These are phyloP conservation scores for Trichophyton simii DNA, from an alignment of 2,329 filamentous ascomycete species.

Conservation along the genomic window DNA sequence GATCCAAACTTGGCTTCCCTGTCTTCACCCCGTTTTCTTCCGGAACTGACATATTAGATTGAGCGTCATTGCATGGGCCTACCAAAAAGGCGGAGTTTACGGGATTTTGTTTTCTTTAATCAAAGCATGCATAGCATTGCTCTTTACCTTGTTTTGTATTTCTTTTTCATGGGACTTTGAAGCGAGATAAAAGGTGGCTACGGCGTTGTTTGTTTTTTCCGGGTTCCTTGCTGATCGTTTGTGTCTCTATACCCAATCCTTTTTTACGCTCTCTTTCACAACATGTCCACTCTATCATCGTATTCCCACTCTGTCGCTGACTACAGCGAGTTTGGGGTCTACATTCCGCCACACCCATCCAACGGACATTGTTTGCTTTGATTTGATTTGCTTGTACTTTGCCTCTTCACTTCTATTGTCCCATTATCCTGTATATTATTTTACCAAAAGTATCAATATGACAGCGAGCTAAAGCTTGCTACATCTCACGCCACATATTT, in stretches of 20 bases:
- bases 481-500: background rate
- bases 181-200: slow-evolving; percentile 2
- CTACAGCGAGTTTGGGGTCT: background rate
- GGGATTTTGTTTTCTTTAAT: background rate
- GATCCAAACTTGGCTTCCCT: background rate
- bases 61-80: slow-evolving; percentile 4
- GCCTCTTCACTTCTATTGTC: background rate
- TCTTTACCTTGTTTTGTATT: background rate
- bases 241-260: background rate
- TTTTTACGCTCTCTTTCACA: no score
- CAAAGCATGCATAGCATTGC: slow-evolving; percentile 6
- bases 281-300: background rate
- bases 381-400: background rate
- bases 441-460: slow-evolving; percentile 1
- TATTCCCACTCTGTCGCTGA: background rate
- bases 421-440: slow-evolving; percentile 1
- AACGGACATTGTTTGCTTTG: slow-evolving; percentile 1
- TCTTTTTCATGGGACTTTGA: background rate
- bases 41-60: background rate
- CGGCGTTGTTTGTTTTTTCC: background rate
- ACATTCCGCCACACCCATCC: background rate
- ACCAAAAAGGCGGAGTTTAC: background rate
- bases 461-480: background rate
- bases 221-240: background rate
- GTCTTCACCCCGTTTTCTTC: background rate